A percentile compares a stretch with the other conserved stretches of the same genome.
Evolutionary conservation across 768 basidiomycete genomes (phyloP).

Genomic region (Crepidotus variabilis): DNA sequence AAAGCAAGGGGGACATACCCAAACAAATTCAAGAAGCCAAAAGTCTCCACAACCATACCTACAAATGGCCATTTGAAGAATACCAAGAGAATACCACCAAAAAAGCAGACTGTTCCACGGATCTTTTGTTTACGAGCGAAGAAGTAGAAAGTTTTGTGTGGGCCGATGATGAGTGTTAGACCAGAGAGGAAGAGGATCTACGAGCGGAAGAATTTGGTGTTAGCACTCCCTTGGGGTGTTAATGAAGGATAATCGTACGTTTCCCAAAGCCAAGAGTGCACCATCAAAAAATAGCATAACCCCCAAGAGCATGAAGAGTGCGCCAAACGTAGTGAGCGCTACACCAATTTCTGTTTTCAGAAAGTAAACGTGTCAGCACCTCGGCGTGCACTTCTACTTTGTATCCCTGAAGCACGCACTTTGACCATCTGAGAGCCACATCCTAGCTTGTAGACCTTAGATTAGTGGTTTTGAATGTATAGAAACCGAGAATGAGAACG

Average conservation of each 20-base stretch:
- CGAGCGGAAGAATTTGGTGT: slow-evolving; percentile 6
- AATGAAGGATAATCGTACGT: slow-evolving; percentile 47
- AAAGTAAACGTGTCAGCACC: slow-evolving; percentile 1
- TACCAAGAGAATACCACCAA: slow-evolving; percentile 88
- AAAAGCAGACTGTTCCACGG: slow-evolving; percentile 83
- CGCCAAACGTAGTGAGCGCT: slow-evolving; percentile 93
- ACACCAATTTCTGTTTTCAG: slow-evolving; percentile 81
- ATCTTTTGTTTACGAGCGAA: slow-evolving; percentile 95
- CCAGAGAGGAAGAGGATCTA: slow-evolving; percentile 94
- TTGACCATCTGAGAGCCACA: slow-evolving; percentile 69
- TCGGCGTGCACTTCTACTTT: neutral
- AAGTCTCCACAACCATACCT: slow-evolving; percentile 90
- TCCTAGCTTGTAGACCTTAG: slow-evolving; percentile 14
- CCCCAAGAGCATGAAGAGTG: slow-evolving; percentile 93
- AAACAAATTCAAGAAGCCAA: slow-evolving; percentile 96
- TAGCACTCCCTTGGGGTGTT: no score
- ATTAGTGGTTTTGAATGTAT: no score
- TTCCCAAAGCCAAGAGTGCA: slow-evolving; percentile 93
- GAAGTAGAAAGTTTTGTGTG: slow-evolving; percentile 96
- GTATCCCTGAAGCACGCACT: slow-evolving; percentile 35
- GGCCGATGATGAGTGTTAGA: slow-evolving; percentile 94
- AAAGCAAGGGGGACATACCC: slow-evolving; percentile 51
- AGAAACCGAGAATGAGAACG: no score
- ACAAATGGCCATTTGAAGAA: slow-evolving; percentile 95
- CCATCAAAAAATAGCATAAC: slow-evolving; percentile 97